Evolutionary conservation across 1,139 yeast species (phyloP).

Genomic region (Taphrina deformans): DNA sequence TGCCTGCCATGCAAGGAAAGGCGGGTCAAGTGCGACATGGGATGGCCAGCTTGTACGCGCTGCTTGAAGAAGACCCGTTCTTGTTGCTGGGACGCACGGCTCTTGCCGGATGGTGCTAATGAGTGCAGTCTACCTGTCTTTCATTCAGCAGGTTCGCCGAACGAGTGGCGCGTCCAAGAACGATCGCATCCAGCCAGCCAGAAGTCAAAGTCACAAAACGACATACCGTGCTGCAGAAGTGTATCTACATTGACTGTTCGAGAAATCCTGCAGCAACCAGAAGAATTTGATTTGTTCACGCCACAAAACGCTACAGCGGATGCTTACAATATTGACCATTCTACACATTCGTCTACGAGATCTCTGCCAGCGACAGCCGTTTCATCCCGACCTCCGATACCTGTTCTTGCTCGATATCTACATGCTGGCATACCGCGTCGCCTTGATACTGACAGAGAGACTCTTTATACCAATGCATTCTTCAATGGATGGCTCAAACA

Average conservation of each 20-base stretch:
- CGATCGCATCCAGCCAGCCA: no score
- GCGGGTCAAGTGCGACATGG: slow-evolving; percentile 3
- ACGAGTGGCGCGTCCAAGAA: no score
- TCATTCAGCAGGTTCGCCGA: no score
- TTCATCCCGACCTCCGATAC: not conserved
- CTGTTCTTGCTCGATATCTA: not conserved
- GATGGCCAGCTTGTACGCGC: not conserved
- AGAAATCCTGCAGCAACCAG: no score
- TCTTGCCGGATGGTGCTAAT: not conserved
- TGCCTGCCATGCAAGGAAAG: not conserved
- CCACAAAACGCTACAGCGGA: no score
- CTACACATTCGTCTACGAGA: not conserved
- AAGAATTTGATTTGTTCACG: no score
- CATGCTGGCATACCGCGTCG: not conserved
- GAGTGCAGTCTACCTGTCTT: not conserved
- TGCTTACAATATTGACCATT: not conserved
- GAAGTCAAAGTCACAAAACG: no score
- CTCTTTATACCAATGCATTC: not conserved
- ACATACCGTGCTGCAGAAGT: no score
- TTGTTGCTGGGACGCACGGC: not conserved
- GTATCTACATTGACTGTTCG: no score
- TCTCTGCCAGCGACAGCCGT: not conserved
- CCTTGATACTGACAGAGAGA: not conserved
- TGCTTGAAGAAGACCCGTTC: not conserved
- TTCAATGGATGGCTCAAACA: slow-evolving; percentile 4